Evolutionary conservation across 345 rosid species (phyloP), one percentile per base, ranked within the genome.

Genomic region (Erucastrum elatum): DNA sequence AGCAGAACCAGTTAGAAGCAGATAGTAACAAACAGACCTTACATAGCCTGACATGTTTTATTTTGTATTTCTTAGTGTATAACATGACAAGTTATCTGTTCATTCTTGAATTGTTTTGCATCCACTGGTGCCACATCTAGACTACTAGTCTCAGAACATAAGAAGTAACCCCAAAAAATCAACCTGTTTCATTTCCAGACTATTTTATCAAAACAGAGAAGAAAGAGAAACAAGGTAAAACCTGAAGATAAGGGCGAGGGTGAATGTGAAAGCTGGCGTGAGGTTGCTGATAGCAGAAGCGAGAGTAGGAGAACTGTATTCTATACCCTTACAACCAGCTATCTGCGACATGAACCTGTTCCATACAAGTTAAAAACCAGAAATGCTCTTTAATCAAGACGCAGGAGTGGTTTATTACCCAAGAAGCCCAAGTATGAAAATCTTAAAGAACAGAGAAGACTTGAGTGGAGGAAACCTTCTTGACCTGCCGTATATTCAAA

Each of bases 221-320:
- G 3, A n/a, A 37, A 37, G 44, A 37, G 53, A 21, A 46, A 46
- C 53, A 46, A 75, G 39, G 70, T 35, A n/a, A 34, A 65, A 75
- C 78, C 78, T 65, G 72, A 75, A 75, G 65, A 55, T 66, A 34
- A 75, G 55, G 1, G 77, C 77, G 46, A 73, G 77, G 0, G 55
- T 39, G 77, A 85, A 87, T 27, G 86, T 84, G 27, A 83, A 87
- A 69, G 87, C 87, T 2, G 85, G 87, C 0, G 83, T 84, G 72
- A 85, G 86, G 44, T 82, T 87, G 70, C 82, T 68, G 5, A 85
- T 78, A 53, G 84, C 86, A 17, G 90, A 85, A 59, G 88, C 68
- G 53, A 87, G 85, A 59, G 87, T 85, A 25, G 90, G 87, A 41
- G 84, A 76, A 63, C 83, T 82, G 69, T 71, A 84, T 29, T 75